These are phyloP conservation scores for Epichloe sibirici DNA, from an alignment of 2,329 filamentous ascomycete species.

Conservation along the genomic window DNA sequence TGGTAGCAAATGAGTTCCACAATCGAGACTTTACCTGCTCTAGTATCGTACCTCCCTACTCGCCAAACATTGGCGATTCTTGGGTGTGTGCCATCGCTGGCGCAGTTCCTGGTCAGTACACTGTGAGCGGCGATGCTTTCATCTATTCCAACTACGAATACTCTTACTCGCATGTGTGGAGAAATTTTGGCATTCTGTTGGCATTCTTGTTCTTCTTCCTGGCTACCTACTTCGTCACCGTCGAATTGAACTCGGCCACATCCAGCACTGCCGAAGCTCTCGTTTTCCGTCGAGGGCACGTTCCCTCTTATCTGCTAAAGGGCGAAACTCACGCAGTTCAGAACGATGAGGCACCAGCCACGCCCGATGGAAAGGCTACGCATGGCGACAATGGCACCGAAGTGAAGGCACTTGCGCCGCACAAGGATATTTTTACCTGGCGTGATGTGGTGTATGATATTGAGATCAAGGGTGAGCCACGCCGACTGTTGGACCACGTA, in stretches of 20 bases:
- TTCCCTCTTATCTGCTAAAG: slow-evolving; percentile 29
- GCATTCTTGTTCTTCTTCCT: slow-evolving; percentile 55
- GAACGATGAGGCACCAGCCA: slow-evolving; percentile 19
- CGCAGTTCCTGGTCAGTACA: slow-evolving; percentile 37
- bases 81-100: slow-evolving; percentile 44
- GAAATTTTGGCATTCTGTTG: slow-evolving; percentile 57
- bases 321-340: slow-evolving; percentile 17
- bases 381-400: slow-evolving; percentile 8
- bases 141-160: slow-evolving; percentile 45
- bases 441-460: slow-evolving; percentile 58
- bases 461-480: slow-evolving; percentile 59
- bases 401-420: slow-evolving; percentile 24
- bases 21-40: slow-evolving; percentile 45
- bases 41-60: slow-evolving; percentile 33
- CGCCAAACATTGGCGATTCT: slow-evolving; percentile 28
- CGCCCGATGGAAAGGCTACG: slow-evolving; percentile 7
- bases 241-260: slow-evolving; percentile 52
- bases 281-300: slow-evolving; percentile 48
- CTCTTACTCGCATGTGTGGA: slow-evolving; percentile 45
- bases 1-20: slow-evolving; percentile 63
- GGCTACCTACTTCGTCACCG: slow-evolving; percentile 47
- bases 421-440: slow-evolving; percentile 63
- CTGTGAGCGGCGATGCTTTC: slow-evolving; percentile 49
- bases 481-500: slow-evolving; percentile 66
- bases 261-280: slow-evolving; percentile 55